phyloP scores from a whole-genome alignment of 2,329 filamentous ascomycete genomes.

The Dothistroma septosporum region DNA sequence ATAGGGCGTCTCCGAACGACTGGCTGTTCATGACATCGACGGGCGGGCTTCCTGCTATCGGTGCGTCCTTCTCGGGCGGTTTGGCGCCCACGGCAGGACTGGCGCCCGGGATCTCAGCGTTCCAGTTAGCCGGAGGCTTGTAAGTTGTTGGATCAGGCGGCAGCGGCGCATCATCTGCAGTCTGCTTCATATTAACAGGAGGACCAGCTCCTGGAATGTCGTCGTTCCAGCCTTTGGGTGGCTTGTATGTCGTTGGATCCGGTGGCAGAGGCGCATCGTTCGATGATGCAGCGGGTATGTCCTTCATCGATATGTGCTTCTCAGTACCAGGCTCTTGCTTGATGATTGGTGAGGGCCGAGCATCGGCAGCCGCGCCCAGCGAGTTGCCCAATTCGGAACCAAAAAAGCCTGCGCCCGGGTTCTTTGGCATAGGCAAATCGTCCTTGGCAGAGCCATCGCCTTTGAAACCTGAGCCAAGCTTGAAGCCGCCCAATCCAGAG shows the following conservation, averaged over 20 bases:
- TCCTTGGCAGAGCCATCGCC: slow-evolving; percentile 59
- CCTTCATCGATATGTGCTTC: slow-evolving; percentile 30
- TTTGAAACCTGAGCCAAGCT: slow-evolving; percentile 64
- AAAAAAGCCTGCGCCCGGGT: slow-evolving; percentile 30
- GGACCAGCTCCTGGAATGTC: slow-evolving; percentile 28
- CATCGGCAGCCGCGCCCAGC: slow-evolving; percentile 36
- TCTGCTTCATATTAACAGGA: slow-evolving; percentile 20
- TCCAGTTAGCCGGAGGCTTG: slow-evolving; percentile 26
- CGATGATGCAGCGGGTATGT: slow-evolving; percentile 31
- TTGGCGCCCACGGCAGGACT: slow-evolving; percentile 18
- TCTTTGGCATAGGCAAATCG: slow-evolving; percentile 50
- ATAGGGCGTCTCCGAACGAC: slow-evolving; percentile 21
- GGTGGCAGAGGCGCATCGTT: slow-evolving; percentile 39
- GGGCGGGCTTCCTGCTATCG: slow-evolving; percentile 47
- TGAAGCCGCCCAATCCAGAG: slow-evolving; percentile 52
- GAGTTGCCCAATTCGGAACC: slow-evolving; percentile 31
- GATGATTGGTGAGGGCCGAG: slow-evolving; percentile 22
- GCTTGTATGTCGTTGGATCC: slow-evolving; percentile 30
- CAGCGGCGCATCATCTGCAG: slow-evolving; percentile 35
- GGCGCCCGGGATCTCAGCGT: slow-evolving; percentile 34
- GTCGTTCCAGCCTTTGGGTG: slow-evolving; percentile 33
- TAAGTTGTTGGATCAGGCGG: slow-evolving; percentile 39
- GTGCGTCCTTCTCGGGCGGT: slow-evolving; percentile 37
- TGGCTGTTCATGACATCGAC: slow-evolving; percentile 36
- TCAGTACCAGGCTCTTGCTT: slow-evolving; percentile 39